Evolutionary conservation across 176 grass and related monocot species (phyloP), one percentile per base, ranked within the genome.

Genomic region (Musa schizocarpa): DNA sequence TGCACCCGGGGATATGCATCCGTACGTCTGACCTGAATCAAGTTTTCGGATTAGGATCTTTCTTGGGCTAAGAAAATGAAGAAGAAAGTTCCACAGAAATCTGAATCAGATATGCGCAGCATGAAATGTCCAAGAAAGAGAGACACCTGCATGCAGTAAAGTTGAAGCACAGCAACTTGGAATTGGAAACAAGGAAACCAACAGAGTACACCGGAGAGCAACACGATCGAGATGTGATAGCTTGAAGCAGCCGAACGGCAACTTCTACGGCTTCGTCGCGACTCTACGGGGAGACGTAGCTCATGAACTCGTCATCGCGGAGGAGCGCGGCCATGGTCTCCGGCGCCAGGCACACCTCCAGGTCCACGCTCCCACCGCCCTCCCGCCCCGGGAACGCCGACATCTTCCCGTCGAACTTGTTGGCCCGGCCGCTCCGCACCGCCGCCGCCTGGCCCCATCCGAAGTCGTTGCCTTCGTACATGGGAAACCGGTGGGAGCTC

Each of bases 391-490:
- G 73, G 54, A 75, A 75, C 53, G 73, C 73, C 54, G 73, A 75
- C 24, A 75, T 75, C 73, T 75, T 75, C 14, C 73, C 73, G 54
- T 75, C 73, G 73, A 75, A 75, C 54, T 75, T 75, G 73, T 75
- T 75, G 24, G 73, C 73, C 54, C 54, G 53, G 22, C 73, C 73
- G 54, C 73, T 75, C 10, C 73, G 73, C 54, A 75, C 73, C 13
- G 73, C 73, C 73, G 8, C 24, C 5, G 73, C 54, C 13, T 9
- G 25, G 14, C 73, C 73, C 73, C 73, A 75, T 26, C 73, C 73
- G 73, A 75, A 75, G 54, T 75, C 73, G 73, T 75, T 75, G 54
- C 73, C 73, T 9, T 75, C 54, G 73, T 75, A 75, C 73, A 75
- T 48, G 25, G 73, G 73, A 54, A 75, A 75, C 53, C 73, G 53